A percentile compares a stretch with the other conserved stretches of the same genome.
Conservation (phyloP, 169 alveolate genomes). For the Cryptosporidium ryanae region DNA sequence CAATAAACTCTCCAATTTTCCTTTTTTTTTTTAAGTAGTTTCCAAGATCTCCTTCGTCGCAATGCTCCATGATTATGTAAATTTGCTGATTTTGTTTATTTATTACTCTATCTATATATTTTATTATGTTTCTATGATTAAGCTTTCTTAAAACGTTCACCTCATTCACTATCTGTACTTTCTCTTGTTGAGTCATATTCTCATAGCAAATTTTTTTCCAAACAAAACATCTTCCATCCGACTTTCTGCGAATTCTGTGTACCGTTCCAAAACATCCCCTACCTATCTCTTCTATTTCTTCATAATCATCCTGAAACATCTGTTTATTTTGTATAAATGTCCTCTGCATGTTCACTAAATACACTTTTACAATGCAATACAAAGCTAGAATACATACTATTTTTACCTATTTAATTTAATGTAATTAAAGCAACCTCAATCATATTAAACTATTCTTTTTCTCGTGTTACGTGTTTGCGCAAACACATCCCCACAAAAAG, state of each 20-base stretch:
- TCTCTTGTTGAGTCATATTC: slow-evolving; percentile 94
- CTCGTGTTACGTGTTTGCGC: neutral
- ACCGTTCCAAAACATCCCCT: slow-evolving; percentile 90
- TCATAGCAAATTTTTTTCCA: slow-evolving; percentile 96
- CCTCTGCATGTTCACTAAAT: slow-evolving; percentile 19
- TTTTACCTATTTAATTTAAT: neutral
- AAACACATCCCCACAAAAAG: neutral
- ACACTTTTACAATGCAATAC: neutral
- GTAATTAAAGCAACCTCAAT: neutral
- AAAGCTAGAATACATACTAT: neutral
- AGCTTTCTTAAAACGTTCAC: slow-evolving; percentile 95
- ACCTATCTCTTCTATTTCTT: slow-evolving; percentile 83
- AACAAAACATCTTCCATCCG: slow-evolving; percentile 87
- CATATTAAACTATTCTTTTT: no score
- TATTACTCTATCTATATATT: slow-evolving; percentile 93
- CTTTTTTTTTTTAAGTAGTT: slow-evolving; percentile 89
- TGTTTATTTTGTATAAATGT: slow-evolving; percentile 1
- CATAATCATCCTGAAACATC: slow-evolving; percentile 80
- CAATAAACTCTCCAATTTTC: slow-evolving; percentile 80
- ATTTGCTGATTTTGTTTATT: slow-evolving; percentile 91
- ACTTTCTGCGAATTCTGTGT: slow-evolving; percentile 83
- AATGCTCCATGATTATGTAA: slow-evolving; percentile 95
- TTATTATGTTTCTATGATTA: slow-evolving; percentile 93
- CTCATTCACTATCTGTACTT: slow-evolving; percentile 94
- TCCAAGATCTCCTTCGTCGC: slow-evolving; percentile 97